Percentiles rank a stretch among this genome's conserved stretches.
Evolutionary conservation across 1,139 yeast genomes (phyloP).

Genomic region (Hyphopichia wangnamkhiaoensis): DNA sequence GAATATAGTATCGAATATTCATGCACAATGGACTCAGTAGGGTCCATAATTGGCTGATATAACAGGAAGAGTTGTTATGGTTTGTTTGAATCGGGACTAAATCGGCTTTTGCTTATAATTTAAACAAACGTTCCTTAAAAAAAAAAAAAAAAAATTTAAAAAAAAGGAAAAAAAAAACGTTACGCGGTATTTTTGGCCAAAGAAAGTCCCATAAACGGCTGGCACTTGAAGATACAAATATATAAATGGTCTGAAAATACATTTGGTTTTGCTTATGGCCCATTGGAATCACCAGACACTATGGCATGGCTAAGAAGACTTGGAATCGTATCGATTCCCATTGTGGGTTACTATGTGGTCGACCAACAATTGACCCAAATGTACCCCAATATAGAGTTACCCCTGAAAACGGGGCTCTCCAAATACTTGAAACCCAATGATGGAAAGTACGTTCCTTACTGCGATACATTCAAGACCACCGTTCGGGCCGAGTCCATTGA

Average conservation of each 20-base stretch:
- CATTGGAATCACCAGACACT: too few species aligned
- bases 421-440: neutral
- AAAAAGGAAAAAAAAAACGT: neutral
- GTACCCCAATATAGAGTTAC: neutral
- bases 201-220: neutral
- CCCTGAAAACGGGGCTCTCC: neutral
- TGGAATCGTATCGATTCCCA: neutral
- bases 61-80: neutral
- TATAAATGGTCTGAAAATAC: too few species aligned
- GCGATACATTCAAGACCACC: neutral
- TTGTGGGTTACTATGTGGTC: neutral
- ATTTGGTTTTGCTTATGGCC: too few species aligned
- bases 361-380: neutral
- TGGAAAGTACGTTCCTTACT: neutral
- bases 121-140: neutral
- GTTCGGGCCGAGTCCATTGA: neutral
- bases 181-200: neutral
- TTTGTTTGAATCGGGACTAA: constrained; percentile 1
- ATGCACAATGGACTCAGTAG: constrained; percentile 27
- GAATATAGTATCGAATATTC: constrained; percentile 47
- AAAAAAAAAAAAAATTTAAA: neutral
- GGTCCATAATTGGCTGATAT: neutral
- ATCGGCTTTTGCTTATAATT: neutral
- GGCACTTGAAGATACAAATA: too few species aligned
- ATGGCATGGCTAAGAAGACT: constrained; percentile 1